These are phyloP conservation scores for Alternaria gaisen DNA, from an alignment of 2,329 filamentous ascomycete species.

Conservation along the genomic window DNA sequence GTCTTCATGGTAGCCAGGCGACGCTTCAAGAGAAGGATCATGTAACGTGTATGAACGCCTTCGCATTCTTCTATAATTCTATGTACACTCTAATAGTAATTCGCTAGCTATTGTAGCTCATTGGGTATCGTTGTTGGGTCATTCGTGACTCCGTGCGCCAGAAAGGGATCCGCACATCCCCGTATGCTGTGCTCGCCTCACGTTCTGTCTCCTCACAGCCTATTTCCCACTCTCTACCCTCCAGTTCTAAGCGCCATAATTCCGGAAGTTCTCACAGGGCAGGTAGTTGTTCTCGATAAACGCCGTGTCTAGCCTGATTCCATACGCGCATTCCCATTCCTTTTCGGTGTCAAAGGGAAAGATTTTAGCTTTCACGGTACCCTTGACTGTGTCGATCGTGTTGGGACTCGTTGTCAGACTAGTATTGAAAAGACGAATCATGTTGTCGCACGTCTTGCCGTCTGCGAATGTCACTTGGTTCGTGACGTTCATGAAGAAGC, in stretches of 20 bases:
- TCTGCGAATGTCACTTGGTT: conserved; percentile 63
- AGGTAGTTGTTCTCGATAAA: conserved; percentile 55
- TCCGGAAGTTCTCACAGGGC: conserved; percentile 42
- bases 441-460: conserved; percentile 55
- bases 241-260: conserved; percentile 26
- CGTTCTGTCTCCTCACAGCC: background rate
- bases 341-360: conserved; percentile 42
- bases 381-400: conserved; percentile 45
- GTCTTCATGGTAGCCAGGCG: background rate
- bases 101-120: background rate
- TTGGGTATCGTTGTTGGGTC: background rate
- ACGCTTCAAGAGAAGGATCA: background rate
- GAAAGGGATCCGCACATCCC: background rate
- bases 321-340: conserved; percentile 43
- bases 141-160: background rate
- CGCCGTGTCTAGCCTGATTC: conserved; percentile 49
- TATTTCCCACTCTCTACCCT: background rate
- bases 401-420: conserved; percentile 49
- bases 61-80: background rate
- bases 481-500: conserved; percentile 61
- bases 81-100: background rate
- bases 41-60: background rate
- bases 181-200: background rate
- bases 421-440: conserved; percentile 59
- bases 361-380: conserved; percentile 41